Evolutionary conservation across 148 eudicot species (phyloP).

Genomic region (Rhododendron simsii): DNA sequence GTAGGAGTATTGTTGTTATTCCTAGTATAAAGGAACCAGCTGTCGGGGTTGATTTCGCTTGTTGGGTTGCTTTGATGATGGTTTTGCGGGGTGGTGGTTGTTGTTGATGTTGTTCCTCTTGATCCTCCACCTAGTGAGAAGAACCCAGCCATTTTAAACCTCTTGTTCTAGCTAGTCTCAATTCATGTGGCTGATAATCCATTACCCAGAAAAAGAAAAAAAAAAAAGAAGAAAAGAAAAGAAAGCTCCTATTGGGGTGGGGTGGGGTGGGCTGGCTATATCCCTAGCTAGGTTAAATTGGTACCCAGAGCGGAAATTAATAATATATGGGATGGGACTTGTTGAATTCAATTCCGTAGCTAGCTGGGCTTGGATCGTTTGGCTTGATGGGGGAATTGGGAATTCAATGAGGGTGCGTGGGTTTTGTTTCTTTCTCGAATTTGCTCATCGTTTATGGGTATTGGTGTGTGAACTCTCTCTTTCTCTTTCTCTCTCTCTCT

Average conservation of each 20-base stretch:
- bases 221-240: too few relatives aligned
- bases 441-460: background rate
- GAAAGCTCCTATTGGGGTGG: background rate
- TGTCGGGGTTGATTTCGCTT: conserved; percentile 29
- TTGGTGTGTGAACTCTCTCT: background rate
- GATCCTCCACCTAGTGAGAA: conserved; percentile 40
- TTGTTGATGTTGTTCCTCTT: conserved; percentile 9
- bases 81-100: background rate
- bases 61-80: conserved; percentile 9
- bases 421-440: background rate
- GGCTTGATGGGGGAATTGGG: background rate
- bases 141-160: conserved; percentile 41
- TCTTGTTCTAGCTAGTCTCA: background rate
- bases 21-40: conserved; percentile 32
- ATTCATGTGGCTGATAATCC: conserved; percentile 21
- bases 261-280: background rate
- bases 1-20: conserved; percentile 15
- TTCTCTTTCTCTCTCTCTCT: background rate
- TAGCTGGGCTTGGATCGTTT: background rate
- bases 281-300: background rate
- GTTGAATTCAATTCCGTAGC: background rate
- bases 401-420: background rate
- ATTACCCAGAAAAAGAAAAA: conserved; percentile 10
- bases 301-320: conserved; percentile 15
- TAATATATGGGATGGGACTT: background rate